A percentile compares a stretch with the other conserved stretches of the same genome.
Evolutionary conservation across 371 early-diverging fungal genomes (phyloP).

Genomic region (Encephalitozoon hellem): DNA sequence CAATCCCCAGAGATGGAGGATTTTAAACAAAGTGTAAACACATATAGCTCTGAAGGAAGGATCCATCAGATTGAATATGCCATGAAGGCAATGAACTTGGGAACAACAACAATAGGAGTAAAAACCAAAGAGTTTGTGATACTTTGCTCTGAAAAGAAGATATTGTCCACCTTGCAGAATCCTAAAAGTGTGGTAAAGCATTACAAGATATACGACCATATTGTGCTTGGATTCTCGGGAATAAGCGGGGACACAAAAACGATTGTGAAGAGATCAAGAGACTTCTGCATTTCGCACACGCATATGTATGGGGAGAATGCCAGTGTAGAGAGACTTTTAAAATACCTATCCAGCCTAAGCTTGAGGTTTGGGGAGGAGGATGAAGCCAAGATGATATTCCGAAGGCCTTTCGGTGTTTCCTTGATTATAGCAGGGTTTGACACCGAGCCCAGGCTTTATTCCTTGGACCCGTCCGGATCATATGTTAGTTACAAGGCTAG

Average conservation of each 20-base stretch:
- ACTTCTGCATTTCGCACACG: conserved; percentile 50
- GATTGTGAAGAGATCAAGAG: conserved; percentile 52
- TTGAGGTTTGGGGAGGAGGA: conserved; percentile 61
- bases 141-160: conserved; percentile 60
- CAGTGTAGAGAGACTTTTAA: conserved; percentile 49
- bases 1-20: conserved; percentile 6
- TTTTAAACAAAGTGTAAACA: conserved; percentile 45
- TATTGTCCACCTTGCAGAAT: conserved; percentile 53
- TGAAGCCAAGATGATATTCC: conserved; percentile 54
- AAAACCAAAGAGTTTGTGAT: conserved; percentile 50
- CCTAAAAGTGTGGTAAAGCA: conserved; percentile 58
- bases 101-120: conserved; percentile 60
- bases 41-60: conserved; percentile 61
- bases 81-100: conserved; percentile 61
- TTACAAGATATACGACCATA: conserved; percentile 56
- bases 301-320: conserved; percentile 53
- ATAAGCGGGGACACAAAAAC: conserved; percentile 59
- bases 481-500: conserved; percentile 79
- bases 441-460: conserved; percentile 88
- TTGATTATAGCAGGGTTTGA: conserved; percentile 89
- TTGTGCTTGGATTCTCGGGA: conserved; percentile 56
- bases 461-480: conserved; percentile 87
- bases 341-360: conserved; percentile 50
- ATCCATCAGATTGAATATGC: conserved; percentile 62
- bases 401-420: conserved; percentile 92